Percentiles rank a stretch among this genome's conserved stretches.
Conservation (phyloP, 2,329 filamentous ascomycete genomes). For the Calonectria crousiana region DNA sequence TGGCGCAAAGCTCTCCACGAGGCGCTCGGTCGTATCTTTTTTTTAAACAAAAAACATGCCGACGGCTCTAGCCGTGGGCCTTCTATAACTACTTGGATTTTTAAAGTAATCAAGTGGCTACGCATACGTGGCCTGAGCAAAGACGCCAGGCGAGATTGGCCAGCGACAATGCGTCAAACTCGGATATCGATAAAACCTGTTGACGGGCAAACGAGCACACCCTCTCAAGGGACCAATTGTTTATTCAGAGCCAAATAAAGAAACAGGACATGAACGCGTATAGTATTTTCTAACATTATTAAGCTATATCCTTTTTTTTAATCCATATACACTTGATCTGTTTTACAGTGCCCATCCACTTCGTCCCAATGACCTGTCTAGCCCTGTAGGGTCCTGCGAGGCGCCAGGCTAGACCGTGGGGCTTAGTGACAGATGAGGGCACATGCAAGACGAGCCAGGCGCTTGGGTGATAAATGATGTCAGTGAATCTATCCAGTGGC, state of each 20-base stretch:
- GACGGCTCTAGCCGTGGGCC: conserved; percentile 2
- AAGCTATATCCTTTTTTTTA: not conserved
- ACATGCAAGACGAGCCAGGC: not conserved
- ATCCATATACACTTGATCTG: not conserved
- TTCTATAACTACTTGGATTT: not conserved
- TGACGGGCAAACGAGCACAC: not conserved
- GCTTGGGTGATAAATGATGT: not conserved
- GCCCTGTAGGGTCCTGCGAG: not conserved
- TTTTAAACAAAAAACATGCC: not conserved
- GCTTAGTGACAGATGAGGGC: not conserved
- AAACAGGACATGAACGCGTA: not conserved
- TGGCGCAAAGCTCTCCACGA: not conserved
- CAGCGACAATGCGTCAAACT: not conserved
- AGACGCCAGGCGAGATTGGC: not conserved
- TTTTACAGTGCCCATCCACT: not conserved
- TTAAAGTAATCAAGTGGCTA: conserved; percentile 1
- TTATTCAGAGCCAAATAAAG: not conserved
- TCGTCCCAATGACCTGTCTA: not conserved
- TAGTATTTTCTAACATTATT: not conserved
- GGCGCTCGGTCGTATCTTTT: not conserved
- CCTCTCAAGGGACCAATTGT: not conserved
- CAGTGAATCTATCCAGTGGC: not conserved
- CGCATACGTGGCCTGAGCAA: conserved; percentile 2
- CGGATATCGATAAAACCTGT: not conserved
- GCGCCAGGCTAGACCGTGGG: not conserved